Evolutionary conservation across 1,139 yeast genomes (phyloP), one percentile per base, ranked within the genome.

Genomic region (Hansenula lynferdii): DNA sequence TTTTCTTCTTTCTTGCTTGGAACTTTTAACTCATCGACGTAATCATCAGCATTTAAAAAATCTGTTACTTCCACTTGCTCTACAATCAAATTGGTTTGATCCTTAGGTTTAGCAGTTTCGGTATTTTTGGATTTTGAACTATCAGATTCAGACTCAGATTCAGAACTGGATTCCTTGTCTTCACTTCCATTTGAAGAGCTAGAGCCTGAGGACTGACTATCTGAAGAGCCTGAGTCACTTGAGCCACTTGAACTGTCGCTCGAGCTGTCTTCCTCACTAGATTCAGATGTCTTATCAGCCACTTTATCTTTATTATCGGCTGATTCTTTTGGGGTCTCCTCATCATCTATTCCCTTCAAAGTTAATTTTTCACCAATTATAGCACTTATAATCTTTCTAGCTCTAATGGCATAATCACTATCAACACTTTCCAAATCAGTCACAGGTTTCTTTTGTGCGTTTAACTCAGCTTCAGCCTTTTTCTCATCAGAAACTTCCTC

Each of bases 41-140:
- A 42, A 34, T 50, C 56, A 14, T 41, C 42, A 2, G 43, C 41
- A 0, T 50, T 55, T 6, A 57, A 55, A 39, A 56, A 63, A n/a
- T 67, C 70, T 1, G 62, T 54, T 4, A 67, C 72, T 42, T 68
- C 72, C 12, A 68, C 69, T 32, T 64, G 64, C 28, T 69, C 72
- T 11, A 66, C 54, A 8, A 66, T 58, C 37, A 68, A 49, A 39
- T 61, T 63, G 25, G n/a, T n/a, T n/a, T 48, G 53, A 28, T 17
- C 15, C 15, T 17, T n/a, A n/a, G 28, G 8, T n/a, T 14, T 8
- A n/a, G 20, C 14, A n/a, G n/a, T n/a, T 16, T 17, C 26, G 17
- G 38, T 42, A 28, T 27, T 31, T 6, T 32, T 38, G 15, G 34
- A 32, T 19, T 36, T 46, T 8, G 32, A 10, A 12, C 40, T 43